Conservation (phyloP, 371 early-diverging fungal species). For the Mucor plumbeus region DNA sequence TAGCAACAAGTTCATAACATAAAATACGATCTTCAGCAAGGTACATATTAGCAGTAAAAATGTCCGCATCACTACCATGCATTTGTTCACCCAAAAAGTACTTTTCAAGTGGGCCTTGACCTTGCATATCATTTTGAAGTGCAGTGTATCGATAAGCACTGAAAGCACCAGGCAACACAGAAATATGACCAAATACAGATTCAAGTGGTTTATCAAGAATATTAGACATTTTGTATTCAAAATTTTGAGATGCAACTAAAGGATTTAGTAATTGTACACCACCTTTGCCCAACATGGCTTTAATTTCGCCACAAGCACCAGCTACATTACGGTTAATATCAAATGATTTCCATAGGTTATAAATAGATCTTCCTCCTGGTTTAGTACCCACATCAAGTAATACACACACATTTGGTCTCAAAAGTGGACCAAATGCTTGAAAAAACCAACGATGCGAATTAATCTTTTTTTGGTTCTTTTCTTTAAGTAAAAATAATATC, state of each 20-base stretch:
- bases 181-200: constrained; percentile 96
- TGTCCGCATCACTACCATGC: constrained; percentile 75
- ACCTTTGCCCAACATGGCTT: constrained; percentile 80
- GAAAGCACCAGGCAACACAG: constrained; percentile 96
- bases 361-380: constrained; percentile 85
- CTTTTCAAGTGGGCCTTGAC: constrained; percentile 80
- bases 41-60: constrained; percentile 78
- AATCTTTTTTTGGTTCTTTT: constrained; percentile 90
- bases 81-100: constrained; percentile 95
- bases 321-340: constrained; percentile 85
- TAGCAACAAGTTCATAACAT: constrained; percentile 86
- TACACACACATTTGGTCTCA: constrained; percentile 89
- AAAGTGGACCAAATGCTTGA: constrained; percentile 89
- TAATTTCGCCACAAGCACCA: constrained; percentile 97
- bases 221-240: constrained; percentile 96
- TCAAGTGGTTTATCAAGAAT: constrained; percentile 97
- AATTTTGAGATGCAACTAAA: constrained; percentile 92
- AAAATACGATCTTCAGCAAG: constrained; percentile 88
- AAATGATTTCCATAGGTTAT: constrained; percentile 95
- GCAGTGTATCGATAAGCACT: constrained; percentile 94
- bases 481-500: constrained; percentile 92
- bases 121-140: constrained; percentile 72
- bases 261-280: constrained; percentile 78
- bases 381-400: constrained; percentile 95
- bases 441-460: constrained; percentile 98